Base-by-base conservation (phyloP, 805 yeast species). In the Cyberlindnera mrakii region DNA sequence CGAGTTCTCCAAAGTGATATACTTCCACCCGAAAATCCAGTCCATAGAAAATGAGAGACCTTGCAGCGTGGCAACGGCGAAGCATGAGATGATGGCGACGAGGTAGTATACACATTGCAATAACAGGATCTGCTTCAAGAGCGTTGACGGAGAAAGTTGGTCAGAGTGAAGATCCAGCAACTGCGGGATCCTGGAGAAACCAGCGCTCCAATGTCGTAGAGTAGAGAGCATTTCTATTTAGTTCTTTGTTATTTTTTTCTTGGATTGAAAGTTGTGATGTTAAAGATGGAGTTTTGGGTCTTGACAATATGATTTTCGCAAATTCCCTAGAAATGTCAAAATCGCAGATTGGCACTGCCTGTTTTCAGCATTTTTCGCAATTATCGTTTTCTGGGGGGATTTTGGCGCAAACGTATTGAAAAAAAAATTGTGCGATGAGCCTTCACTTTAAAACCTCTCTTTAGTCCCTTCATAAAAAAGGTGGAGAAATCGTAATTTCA, bases 21-120 rank as follows among this genome's bases (percentile, higher is more conserved):
- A 65, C 48, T 78, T 77, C 95, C 96, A 90, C 39, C 88, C 80
- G 52, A 90, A 85, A 11, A 90, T 68, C 83, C 93, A 82, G 33
- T 67, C 77, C 17, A 83, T 57, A 6, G 75, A 65, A 64, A 87
- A 81, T 18, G 74, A 75, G 54, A 81, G 77, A 0, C 97, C 97
- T 29, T 80, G 71, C 11, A 93, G 66, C 41, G 77, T 67, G 2
- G 89, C 77, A 41, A 85, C 75, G 32, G 82, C 66, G 47, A 74
- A 77, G 50, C 89, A 83, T 35, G 87, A 62, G 6, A 82, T 58
- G 1, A 75, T 59, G 2, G 96, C 96, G 3, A 87, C 75, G 6
- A 75, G 55, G 56, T 91, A 91, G 65, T 90, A 90, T 45, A 86
- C 78, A 31, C 78, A 57, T 60, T 91, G 99, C 20, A 91, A 65